Percentiles rank a stretch among this genome's conserved stretches.
Conservation (phyloP, 2,329 filamentous ascomycete species). For the Fusarium sp. region DNA sequence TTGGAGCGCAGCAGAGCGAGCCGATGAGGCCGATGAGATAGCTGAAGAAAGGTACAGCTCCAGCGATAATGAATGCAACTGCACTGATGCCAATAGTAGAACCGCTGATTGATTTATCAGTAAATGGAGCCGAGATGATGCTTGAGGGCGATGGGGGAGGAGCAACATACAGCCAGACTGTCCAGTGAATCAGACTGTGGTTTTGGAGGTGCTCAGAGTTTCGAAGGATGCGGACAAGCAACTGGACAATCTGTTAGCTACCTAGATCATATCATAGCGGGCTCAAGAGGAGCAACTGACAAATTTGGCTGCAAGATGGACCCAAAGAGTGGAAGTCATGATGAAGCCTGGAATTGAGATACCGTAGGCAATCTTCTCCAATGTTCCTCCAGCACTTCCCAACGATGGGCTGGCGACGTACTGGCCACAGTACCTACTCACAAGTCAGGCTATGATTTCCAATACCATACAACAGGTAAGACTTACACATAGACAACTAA, state of each 20-base stretch:
- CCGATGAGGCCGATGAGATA: conserved; percentile 40
- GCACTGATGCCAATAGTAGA: conserved; percentile 34
- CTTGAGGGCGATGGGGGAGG: not conserved
- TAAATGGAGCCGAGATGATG: not conserved
- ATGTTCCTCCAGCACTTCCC: conserved; percentile 41
- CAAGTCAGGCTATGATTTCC: not conserved
- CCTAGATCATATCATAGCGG: not conserved
- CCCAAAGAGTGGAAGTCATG: conserved; percentile 40
- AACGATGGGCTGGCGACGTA: conserved; percentile 57
- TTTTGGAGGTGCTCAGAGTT: conserved; percentile 39
- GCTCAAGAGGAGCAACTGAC: not conserved
- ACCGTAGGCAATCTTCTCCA: conserved; percentile 38
- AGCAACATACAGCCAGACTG: conserved; percentile 38
- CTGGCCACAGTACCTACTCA: conserved; percentile 52
- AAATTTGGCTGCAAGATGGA: conserved; percentile 38
- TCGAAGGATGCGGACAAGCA: conserved; percentile 40
- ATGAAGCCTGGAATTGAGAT: conserved; percentile 40
- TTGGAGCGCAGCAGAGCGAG: conserved; percentile 43
- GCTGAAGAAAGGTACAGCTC: conserved; percentile 41
- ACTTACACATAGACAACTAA: conserved; percentile 34
- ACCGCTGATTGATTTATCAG: conserved; percentile 1
- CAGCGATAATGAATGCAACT: conserved; percentile 33
- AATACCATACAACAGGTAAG: fast-evolving
- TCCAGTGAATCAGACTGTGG: conserved; percentile 40
- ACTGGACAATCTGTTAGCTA: conserved; percentile 10